A percentile compares a stretch with the other conserved stretches of the same genome.
These are phyloP conservation scores for Chrysoporthe cubensis DNA, from an alignment of 2,329 filamentous ascomycete genomes.

Conservation along the genomic window DNA sequence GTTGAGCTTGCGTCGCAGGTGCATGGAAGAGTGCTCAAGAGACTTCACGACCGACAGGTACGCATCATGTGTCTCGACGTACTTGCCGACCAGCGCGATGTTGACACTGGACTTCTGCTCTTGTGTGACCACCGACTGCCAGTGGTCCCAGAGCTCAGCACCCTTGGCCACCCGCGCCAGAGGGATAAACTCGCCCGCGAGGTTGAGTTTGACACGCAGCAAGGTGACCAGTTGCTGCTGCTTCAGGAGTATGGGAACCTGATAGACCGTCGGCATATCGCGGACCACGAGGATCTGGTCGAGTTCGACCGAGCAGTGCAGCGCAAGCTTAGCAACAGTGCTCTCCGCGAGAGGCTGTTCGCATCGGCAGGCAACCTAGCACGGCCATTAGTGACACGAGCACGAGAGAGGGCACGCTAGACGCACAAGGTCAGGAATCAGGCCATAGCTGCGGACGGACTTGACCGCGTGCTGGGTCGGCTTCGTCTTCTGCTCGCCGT, in stretches of 20 bases:
- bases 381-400: conserved; percentile 29
- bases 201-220: conserved; percentile 67
- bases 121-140: conserved; percentile 72
- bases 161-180: conserved; percentile 65
- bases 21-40: conserved; percentile 90
- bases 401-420: neutral
- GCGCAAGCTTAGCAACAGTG: conserved; percentile 86
- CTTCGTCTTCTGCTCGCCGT: conserved; percentile 89
- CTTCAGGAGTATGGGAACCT: conserved; percentile 89
- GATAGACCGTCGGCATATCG: conserved; percentile 89
- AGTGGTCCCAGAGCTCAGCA: conserved; percentile 72
- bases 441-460: conserved; percentile 78
- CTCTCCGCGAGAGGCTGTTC: conserved; percentile 72
- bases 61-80: conserved; percentile 80
- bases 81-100: conserved; percentile 93
- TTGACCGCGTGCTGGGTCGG: conserved; percentile 92
- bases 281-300: conserved; percentile 89
- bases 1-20: conserved; percentile 76
- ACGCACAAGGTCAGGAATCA: conserved; percentile 70
- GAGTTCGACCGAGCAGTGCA: conserved; percentile 83
- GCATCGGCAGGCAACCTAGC: conserved; percentile 88
- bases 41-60: conserved; percentile 74
- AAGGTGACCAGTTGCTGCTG: conserved; percentile 74
- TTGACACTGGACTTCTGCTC: conserved; percentile 71
- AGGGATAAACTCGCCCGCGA: conserved; percentile 61